These are phyloP conservation scores for Kentomonas sorsogonicus DNA, from an alignment of 208 protist genomes.

Conservation along the genomic window DNA sequence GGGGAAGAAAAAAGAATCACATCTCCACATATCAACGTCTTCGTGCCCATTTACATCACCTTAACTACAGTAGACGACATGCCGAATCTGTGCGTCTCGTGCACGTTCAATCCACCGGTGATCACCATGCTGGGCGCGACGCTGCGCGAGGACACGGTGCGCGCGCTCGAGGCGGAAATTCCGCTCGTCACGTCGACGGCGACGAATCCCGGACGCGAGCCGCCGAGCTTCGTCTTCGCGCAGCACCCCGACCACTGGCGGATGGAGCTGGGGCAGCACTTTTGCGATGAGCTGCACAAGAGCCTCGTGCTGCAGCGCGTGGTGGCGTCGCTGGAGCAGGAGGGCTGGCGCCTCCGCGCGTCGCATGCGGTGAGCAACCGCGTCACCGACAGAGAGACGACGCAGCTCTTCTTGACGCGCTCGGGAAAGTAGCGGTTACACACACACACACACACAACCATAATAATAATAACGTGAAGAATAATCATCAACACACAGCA, in stretches of 20 bases:
- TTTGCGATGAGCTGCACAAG: slow-evolving; percentile 88
- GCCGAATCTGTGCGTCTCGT: slow-evolving; percentile 89
- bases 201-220: slow-evolving; percentile 62
- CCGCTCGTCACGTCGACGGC: slow-evolving; percentile 67
- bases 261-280: slow-evolving; percentile 87
- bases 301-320: slow-evolving; percentile 71
- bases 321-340: slow-evolving; percentile 70
- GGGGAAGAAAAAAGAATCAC: too few relatives aligned
- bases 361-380: slow-evolving; percentile 48
- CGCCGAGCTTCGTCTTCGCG: slow-evolving; percentile 68
- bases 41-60: not conserved
- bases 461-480: slow-evolving; percentile 1
- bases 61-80: slow-evolving; percentile 43
- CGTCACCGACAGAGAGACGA: slow-evolving; percentile 49
- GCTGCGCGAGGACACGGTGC: slow-evolving; percentile 85
- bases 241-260: slow-evolving; percentile 83
- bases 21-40: too few relatives aligned
- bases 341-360: slow-evolving; percentile 84
- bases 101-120: slow-evolving; percentile 86
- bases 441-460: not conserved
- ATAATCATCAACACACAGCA: not conserved
- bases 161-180: slow-evolving; percentile 69
- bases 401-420: slow-evolving; percentile 85
- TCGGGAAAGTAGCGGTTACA: slow-evolving; percentile 14
- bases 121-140: slow-evolving; percentile 83